Conservation (phyloP, 2,329 filamentous ascomycete genomes). For the Aspergillus phoenicis region DNA sequence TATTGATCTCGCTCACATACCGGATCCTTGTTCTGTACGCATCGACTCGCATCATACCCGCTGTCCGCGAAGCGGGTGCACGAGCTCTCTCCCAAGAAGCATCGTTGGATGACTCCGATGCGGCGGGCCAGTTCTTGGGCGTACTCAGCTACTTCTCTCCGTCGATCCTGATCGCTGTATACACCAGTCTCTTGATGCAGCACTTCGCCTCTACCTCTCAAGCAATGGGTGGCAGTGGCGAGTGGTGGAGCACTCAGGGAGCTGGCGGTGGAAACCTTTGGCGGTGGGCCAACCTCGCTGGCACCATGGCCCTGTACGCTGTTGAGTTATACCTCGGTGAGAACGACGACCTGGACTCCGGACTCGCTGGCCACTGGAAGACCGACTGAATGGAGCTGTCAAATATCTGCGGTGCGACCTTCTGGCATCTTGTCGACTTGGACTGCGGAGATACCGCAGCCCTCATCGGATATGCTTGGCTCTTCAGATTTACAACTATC, state of each 20-base stretch:
- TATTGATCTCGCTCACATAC: constrained; percentile 92
- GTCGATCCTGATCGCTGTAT: constrained; percentile 91
- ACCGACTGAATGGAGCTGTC: constrained; percentile 64
- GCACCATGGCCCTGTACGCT: constrained; percentile 86
- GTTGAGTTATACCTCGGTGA: constrained; percentile 86
- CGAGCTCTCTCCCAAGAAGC: constrained; percentile 81
- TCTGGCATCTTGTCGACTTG: not conserved
- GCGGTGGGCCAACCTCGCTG: constrained; percentile 90
- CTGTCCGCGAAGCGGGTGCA: constrained; percentile 83
- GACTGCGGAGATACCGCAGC: not conserved
- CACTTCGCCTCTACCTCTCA: constrained; percentile 77
- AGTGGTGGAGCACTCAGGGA: constrained; percentile 84
- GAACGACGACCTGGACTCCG: constrained; percentile 68
- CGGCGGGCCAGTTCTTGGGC: constrained; percentile 75
- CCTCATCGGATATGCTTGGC: not conserved
- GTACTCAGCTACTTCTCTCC: constrained; percentile 93
- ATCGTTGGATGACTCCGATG: constrained; percentile 80
- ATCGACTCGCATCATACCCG: constrained; percentile 92
- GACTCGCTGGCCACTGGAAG: constrained; percentile 84
- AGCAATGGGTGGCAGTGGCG: constrained; percentile 63
- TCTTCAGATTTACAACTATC: not conserved
- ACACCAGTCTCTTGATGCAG: constrained; percentile 92
- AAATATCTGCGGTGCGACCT: not conserved
- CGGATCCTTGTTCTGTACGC: constrained; percentile 94
- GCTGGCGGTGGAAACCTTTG: constrained; percentile 84